These are phyloP conservation scores for Gossypium rotundifolium DNA, from an alignment of 345 rosid genomes.

Conservation along the genomic window DNA sequence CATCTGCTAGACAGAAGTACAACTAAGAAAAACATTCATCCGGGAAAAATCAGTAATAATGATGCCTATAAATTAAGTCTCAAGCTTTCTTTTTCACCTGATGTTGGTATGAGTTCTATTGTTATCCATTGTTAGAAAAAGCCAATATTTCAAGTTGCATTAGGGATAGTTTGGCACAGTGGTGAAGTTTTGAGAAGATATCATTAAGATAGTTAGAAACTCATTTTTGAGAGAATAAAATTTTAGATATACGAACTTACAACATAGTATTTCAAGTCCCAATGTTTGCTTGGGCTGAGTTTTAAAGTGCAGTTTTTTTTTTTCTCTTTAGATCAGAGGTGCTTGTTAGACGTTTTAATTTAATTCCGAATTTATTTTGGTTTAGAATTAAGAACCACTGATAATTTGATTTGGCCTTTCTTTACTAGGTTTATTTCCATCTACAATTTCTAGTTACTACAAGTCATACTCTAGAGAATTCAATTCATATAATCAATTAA, in stretches of 20 bases:
- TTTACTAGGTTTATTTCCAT: background rate
- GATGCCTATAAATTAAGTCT: background rate
- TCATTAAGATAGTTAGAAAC: background rate
- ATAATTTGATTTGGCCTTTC: background rate
- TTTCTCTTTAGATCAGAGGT: background rate
- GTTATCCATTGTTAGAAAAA: background rate
- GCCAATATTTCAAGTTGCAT: background rate
- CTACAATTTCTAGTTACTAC: background rate
- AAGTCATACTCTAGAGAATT: background rate
- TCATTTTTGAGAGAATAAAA: background rate
- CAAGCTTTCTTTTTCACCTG: background rate
- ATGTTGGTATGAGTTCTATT: background rate
- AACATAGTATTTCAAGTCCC: background rate
- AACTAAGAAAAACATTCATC: background rate
- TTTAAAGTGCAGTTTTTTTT: background rate
- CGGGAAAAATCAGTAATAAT: background rate
- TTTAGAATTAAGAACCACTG: background rate
- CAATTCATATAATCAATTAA: background rate
- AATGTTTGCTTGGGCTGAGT: background rate
- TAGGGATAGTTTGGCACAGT: background rate
- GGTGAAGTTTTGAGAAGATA: background rate
- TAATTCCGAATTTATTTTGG: background rate
- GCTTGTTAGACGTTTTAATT: background rate
- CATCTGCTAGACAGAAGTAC: background rate
- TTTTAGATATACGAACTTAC: background rate